A percentile compares a stretch with the other conserved stretches of the same genome.
Conservation (phyloP, 2,329 filamentous ascomycete species). For the Nemania sp. region DNA sequence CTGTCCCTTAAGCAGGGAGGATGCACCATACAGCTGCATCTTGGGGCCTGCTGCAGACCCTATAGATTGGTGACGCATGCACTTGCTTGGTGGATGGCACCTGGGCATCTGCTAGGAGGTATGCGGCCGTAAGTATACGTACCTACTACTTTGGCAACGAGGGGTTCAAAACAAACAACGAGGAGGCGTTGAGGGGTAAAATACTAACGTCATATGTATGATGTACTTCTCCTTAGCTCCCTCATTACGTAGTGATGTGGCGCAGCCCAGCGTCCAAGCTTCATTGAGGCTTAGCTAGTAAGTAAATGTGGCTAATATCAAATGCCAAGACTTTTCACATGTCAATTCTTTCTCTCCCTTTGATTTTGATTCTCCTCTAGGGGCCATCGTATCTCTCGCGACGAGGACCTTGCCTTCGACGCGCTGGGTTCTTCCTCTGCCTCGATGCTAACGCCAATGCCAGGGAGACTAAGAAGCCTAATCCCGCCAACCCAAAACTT, state of each 20-base stretch:
- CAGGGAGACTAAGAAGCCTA: conserved; percentile 41
- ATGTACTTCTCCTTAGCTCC: background rate
- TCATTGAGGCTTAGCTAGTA: background rate
- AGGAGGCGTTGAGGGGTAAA: conserved; percentile 9
- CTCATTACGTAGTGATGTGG: conserved; percentile 22
- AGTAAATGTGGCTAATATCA: background rate
- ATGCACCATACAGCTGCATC: background rate
- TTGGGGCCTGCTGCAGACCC: background rate
- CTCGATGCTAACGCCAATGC: conserved; percentile 35
- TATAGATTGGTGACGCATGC: conserved; percentile 2
- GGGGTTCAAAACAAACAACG: conserved; percentile 8
- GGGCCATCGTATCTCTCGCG: conserved; percentile 13
- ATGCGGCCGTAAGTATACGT: background rate
- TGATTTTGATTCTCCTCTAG: too few species aligned
- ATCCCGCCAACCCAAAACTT: conserved; percentile 41
- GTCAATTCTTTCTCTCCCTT: background rate
- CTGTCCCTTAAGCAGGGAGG: background rate
- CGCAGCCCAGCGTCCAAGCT: background rate
- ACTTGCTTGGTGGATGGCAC: background rate
- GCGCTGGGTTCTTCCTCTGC: conserved; percentile 6
- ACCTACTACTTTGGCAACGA: conserved; percentile 14
- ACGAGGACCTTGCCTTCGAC: background rate
- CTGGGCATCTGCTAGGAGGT: background rate
- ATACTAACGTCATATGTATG: conserved; percentile 6
- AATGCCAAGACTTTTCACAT: conserved; percentile 19